Conservation (phyloP, 2,329 filamentous ascomycete species). For the Pseudogymnoascus sp. region DNA sequence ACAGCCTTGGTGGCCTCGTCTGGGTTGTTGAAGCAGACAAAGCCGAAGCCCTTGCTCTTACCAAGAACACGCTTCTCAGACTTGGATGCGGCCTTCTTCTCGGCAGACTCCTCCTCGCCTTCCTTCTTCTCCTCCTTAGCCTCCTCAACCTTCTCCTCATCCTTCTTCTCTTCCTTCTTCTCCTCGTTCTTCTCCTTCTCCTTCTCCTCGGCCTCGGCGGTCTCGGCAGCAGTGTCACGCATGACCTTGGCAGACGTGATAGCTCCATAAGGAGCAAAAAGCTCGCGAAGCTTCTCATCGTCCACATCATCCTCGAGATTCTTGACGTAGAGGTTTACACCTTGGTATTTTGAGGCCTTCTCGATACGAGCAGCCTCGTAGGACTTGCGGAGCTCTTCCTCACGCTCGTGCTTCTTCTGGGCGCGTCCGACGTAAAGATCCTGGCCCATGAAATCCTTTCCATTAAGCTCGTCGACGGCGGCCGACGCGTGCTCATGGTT, state of each 20-base stretch:
- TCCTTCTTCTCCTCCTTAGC: conserved; percentile 38
- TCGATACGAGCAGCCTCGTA: conserved; percentile 96
- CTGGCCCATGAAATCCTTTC: conserved; percentile 86
- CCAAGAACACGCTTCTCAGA: conserved; percentile 55
- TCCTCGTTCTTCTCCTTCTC: conserved; percentile 47
- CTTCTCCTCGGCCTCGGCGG: conserved; percentile 34
- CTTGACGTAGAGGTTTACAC: conserved; percentile 99
- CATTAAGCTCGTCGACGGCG: conserved; percentile 88
- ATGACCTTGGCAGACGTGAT: conserved; percentile 99
- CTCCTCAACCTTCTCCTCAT: conserved; percentile 36
- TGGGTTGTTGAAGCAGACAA: conserved; percentile 99
- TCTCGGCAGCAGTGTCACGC: conserved; percentile 68
- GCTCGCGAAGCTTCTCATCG: conserved; percentile 91
- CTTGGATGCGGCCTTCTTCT: conserved; percentile 50
- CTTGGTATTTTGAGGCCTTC: conserved; percentile 99
- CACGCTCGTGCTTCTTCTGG: conserved; percentile 99
- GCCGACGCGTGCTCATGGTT: conserved; percentile 79
- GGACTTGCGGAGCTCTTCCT: conserved; percentile 97
- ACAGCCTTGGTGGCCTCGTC: conserved; percentile 99
- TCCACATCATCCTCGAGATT: conserved; percentile 96
- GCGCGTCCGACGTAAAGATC: conserved; percentile 96
- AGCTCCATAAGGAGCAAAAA: conserved; percentile 84
- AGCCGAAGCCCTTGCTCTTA: conserved; percentile 99
- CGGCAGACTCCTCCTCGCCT: conserved; percentile 44
- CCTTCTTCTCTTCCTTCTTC: conserved; percentile 42